Conservation (phyloP, 176 grass and related monocot species). For the Puya raimondii region DNA sequence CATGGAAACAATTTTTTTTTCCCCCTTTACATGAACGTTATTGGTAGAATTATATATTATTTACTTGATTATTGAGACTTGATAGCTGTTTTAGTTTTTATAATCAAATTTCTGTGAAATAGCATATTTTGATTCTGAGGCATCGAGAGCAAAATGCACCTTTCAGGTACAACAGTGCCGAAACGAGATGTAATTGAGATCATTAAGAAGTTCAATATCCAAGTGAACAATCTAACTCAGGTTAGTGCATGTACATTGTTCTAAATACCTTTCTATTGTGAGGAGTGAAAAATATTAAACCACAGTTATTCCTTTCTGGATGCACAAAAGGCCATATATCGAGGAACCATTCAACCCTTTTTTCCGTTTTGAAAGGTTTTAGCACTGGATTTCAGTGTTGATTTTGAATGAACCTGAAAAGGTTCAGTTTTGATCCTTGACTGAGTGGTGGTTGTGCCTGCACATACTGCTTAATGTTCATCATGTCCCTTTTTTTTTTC, state of each 20-base stretch:
- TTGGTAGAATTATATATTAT: not conserved
- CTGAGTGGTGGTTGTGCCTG: not conserved
- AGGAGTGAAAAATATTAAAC: too few relatives aligned
- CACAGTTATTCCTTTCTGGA: too few relatives aligned
- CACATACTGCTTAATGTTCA: not conserved
- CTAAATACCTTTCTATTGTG: not conserved
- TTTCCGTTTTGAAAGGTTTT: not conserved
- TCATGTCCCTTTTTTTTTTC: not conserved
- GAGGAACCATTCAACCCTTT: too few relatives aligned
- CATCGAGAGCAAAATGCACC: not conserved
- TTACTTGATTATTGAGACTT: not conserved
- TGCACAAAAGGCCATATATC: too few relatives aligned
- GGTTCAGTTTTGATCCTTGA: not conserved
- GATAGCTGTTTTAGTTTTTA: not conserved
- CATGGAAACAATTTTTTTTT: too few relatives aligned
- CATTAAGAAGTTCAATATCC: conserved; percentile 84
- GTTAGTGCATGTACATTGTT: conserved; percentile 20
- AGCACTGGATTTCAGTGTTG: too few relatives aligned
- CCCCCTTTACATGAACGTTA: not conserved
- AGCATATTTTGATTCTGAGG: too few relatives aligned
- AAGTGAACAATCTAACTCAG: conserved; percentile 97
- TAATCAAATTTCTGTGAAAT: not conserved
- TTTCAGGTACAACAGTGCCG: conserved; percentile 40
- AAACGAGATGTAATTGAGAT: conserved; percentile 58
- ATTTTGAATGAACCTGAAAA: too few relatives aligned